Evolutionary conservation across 1,284 basidiomycete species (phyloP).

Genomic region (Microbotryum violaceum): DNA sequence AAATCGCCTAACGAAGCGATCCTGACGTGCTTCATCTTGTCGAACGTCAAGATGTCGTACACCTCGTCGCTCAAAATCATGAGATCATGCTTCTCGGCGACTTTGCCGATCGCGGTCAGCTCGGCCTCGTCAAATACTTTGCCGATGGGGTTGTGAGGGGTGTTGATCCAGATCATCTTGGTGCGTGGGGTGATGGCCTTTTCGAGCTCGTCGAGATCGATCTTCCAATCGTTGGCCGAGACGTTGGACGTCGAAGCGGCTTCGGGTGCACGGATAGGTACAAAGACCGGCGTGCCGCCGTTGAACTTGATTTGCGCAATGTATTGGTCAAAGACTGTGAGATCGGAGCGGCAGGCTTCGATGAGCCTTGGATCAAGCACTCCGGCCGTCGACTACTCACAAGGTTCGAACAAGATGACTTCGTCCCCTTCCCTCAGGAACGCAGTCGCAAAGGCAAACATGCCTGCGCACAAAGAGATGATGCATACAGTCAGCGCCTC

Average conservation of each 20-base stretch:
- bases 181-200: slow-evolving; percentile 74
- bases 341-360: background rate
- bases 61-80: slow-evolving; percentile 95
- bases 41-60: slow-evolving; percentile 90
- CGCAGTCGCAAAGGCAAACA: slow-evolving; percentile 69
- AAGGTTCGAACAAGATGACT: slow-evolving; percentile 87
- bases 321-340: slow-evolving; percentile 93
- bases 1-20: slow-evolving; percentile 69
- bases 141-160: slow-evolving; percentile 66
- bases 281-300: slow-evolving; percentile 71
- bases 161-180: slow-evolving; percentile 64
- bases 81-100: slow-evolving; percentile 88
- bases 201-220: slow-evolving; percentile 75
- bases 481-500: background rate
- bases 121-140: slow-evolving; percentile 74
- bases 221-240: slow-evolving; percentile 64
- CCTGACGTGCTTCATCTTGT: slow-evolving; percentile 77
- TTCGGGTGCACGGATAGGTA: slow-evolving; percentile 80
- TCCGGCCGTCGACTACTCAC: slow-evolving; percentile 29
- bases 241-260: slow-evolving; percentile 44
- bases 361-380: background rate
- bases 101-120: slow-evolving; percentile 69
- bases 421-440: slow-evolving; percentile 87
- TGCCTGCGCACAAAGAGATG: slow-evolving; percentile 50
- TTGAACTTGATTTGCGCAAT: slow-evolving; percentile 79